phyloP scores from a whole-genome alignment of 2,329 filamentous ascomycete species.

The Neoscytalidium dimidiatum region DNA sequence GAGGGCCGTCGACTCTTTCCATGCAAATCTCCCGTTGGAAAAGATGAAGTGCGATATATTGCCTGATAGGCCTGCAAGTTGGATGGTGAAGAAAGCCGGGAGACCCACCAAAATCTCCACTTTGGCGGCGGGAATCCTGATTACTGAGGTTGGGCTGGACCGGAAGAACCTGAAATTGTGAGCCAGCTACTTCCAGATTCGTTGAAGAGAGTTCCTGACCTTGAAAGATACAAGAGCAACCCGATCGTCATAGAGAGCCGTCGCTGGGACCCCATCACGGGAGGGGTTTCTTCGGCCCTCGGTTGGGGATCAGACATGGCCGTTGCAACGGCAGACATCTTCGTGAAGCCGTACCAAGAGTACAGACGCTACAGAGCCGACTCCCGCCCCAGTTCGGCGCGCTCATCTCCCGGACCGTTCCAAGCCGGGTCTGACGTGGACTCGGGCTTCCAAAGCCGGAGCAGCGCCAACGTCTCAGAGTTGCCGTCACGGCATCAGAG shows the following conservation, averaged over 20 bases:
- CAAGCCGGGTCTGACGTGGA: neutral
- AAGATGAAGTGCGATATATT: constrained; percentile 65
- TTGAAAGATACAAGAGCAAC: neutral
- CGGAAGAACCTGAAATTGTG: constrained; percentile 50
- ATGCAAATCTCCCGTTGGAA: constrained; percentile 47
- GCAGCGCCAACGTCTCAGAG: neutral
- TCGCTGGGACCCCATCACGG: constrained; percentile 66
- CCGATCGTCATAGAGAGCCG: constrained; percentile 29
- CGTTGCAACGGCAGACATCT: constrained; percentile 61
- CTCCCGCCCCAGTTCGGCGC: neutral
- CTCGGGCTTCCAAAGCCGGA: neutral
- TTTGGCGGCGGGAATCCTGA: constrained; percentile 22
- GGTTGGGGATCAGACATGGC: constrained; percentile 58
- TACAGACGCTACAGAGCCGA: neutral
- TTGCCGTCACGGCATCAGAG: neutral
- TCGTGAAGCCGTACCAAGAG: constrained; percentile 16
- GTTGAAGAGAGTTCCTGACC: neutral
- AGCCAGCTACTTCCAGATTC: neutral
- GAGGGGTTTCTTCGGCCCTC: constrained; percentile 59
- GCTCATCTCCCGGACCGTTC: neutral
- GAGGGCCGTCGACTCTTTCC: constrained; percentile 48
- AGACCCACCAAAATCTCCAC: neutral
- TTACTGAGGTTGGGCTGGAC: constrained; percentile 59
- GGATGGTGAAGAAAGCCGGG: constrained; percentile 48
- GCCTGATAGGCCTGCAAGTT: constrained; percentile 70